These are phyloP conservation scores for Neurospora sp. DNA, from an alignment of 495 filamentous ascomycete species.

Conservation along the genomic window DNA sequence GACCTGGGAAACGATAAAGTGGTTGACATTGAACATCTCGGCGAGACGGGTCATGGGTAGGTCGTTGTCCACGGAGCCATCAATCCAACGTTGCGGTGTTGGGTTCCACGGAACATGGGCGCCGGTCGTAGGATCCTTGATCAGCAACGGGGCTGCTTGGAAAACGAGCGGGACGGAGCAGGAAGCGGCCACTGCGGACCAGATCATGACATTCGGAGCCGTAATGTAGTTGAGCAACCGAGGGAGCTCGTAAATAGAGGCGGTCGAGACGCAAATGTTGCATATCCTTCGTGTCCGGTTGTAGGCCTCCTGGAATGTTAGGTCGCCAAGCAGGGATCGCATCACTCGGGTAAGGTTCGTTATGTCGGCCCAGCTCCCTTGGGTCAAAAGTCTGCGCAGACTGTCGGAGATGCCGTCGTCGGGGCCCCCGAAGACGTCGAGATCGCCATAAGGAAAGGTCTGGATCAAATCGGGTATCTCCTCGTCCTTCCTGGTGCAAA, in stretches of 20 bases:
- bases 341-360: constrained; percentile 70
- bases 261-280: constrained; percentile 87
- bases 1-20: constrained; percentile 94
- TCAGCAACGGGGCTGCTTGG: constrained; percentile 59
- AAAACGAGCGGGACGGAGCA: constrained; percentile 91
- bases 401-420: constrained; percentile 59
- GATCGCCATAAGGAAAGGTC: constrained; percentile 68
- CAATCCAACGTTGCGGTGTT: constrained; percentile 73
- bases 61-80: constrained; percentile 91
- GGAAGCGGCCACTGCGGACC: constrained; percentile 91
- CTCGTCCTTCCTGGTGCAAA: constrained; percentile 77
- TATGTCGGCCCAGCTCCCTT: constrained; percentile 77
- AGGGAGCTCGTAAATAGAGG: constrained; percentile 77
- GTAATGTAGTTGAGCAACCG: constrained; percentile 86
- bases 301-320: constrained; percentile 94
- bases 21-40: constrained; percentile 97
- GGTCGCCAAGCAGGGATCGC: constrained; percentile 66
- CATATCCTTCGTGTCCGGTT: constrained; percentile 81
- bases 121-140: constrained; percentile 79
- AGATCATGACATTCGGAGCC: constrained; percentile 86
- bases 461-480: constrained; percentile 67
- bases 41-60: constrained; percentile 83
- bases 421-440: constrained; percentile 72
- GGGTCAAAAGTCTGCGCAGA: constrained; percentile 64
- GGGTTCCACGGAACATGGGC: constrained; percentile 75